Base-by-base conservation (phyloP, 179 eudicot genomes). In the Spinacia oleracea region DNA sequence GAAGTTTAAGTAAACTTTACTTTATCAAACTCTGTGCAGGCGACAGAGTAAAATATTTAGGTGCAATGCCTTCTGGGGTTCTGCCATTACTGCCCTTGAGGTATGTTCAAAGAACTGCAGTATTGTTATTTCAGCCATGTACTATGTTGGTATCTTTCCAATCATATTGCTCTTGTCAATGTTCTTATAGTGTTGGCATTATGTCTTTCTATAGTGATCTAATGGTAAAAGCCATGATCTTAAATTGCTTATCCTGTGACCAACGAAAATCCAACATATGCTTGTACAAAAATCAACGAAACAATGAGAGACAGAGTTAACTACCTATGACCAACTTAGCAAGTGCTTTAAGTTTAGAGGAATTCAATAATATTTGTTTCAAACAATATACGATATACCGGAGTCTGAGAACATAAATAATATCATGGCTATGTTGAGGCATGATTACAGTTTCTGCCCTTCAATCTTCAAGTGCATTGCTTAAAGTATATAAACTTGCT, bases 41-140 rank as follows among this genome's bases (percentile, higher is more conserved):
- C 82, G 98, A 96, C 73, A 90, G 98, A 80, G 99, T 96, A 64
- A 96, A 87, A 73, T 92, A 78, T 82, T 80, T 93, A 73, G 93
- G 98, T 35, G 78, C 95, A 27, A 79, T 77, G 21, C 71, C 90
- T 48, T 80, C 90, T 67, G 89, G 86, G 11, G 82, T 80, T 79
- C 75, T 90, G 56, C 74, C 88, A 55, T 31, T 75, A 75, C 83
- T 70, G 69, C 86, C 89, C 45, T 80, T 78, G 42, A 92, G 97
- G 98, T 94, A 86, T 46, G 51, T 70, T 73, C 45, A 29, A 21
- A 12, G 21, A 59, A 51, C 8, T 70, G 32, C 20, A 21, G 15
- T 73, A 11, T 38, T 53, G 7, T 60, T n/a, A 59, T 53, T 31
- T 53, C 25, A 18, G n/a, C 45, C 25, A 45, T 56, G 38, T 70